Evolutionary conservation across 805 yeast species (phyloP).

Genomic region (Cyberlindnera japonica): DNA sequence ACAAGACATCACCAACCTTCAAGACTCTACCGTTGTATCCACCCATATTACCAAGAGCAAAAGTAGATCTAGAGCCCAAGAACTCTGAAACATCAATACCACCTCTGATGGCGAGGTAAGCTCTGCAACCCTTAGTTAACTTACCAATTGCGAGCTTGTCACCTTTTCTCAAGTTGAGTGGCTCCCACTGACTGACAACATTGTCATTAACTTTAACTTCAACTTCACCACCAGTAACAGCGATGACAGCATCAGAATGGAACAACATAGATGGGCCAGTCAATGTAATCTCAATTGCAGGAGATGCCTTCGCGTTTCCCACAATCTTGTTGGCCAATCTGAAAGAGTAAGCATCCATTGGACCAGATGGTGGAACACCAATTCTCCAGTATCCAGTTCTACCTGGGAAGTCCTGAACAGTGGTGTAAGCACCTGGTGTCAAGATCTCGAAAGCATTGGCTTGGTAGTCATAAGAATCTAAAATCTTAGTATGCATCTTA

Average conservation of each 20-base stretch:
- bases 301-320: constrained; percentile 77
- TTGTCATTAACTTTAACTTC: constrained; percentile 63
- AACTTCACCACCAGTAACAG: constrained; percentile 84
- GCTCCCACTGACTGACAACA: constrained; percentile 61
- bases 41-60: constrained; percentile 89
- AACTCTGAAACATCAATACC: constrained; percentile 94
- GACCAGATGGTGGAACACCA: constrained; percentile 98
- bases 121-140: constrained; percentile 77
- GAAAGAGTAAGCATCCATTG: constrained; percentile 93
- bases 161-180: constrained; percentile 68
- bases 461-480: constrained; percentile 74
- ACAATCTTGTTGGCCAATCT: constrained; percentile 87
- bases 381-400: constrained; percentile 62
- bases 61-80: constrained; percentile 93
- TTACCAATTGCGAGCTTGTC: constrained; percentile 80
- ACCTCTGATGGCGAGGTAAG: constrained; percentile 85
- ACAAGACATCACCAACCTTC: constrained; percentile 88
- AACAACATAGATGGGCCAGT: constrained; percentile 83
- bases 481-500: constrained; percentile 79
- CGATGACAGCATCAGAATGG: constrained; percentile 74
- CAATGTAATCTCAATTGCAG: constrained; percentile 87
- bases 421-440: constrained; percentile 91
- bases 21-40: constrained; percentile 92
- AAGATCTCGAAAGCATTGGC: constrained; percentile 84
- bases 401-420: constrained; percentile 95